phyloP scores from a whole-genome alignment of 495 filamentous ascomycete species.

The Penicilliopsis zonata region DNA sequence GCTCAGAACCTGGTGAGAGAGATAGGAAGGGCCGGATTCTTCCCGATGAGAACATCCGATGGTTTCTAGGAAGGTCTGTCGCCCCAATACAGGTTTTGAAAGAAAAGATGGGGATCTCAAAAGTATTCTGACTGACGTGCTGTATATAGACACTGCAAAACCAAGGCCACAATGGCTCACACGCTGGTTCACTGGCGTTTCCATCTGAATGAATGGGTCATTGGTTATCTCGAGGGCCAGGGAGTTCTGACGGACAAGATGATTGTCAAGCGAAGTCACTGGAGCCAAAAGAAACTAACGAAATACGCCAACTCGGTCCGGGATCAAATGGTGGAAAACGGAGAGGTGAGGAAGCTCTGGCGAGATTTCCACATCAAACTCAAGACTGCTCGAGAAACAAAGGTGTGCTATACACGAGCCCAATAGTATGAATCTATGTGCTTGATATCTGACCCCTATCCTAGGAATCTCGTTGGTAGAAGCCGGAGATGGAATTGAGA shows the following conservation, averaged over 20 bases:
- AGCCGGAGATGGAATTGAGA: no score
- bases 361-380: slow-evolving; percentile 46
- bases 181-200: slow-evolving; percentile 64
- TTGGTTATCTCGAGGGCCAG: slow-evolving; percentile 42
- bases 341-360: slow-evolving; percentile 45
- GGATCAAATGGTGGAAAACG: slow-evolving; percentile 41
- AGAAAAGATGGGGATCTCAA: not conserved
- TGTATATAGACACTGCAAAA: slow-evolving; percentile 42
- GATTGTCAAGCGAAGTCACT: slow-evolving; percentile 40
- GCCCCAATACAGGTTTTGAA: not conserved
- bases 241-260: slow-evolving; percentile 41
- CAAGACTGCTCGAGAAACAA: slow-evolving; percentile 37
- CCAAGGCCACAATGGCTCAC: slow-evolving; percentile 59
- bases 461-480: no score
- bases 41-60: slow-evolving; percentile 20
- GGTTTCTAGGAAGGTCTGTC: slow-evolving; percentile 35
- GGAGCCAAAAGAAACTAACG: slow-evolving; percentile 38
- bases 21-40: slow-evolving; percentile 23
- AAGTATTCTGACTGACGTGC: not conserved
- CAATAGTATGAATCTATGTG: no score
- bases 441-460: no score
- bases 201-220: slow-evolving; percentile 58
- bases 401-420: slow-evolving; percentile 24
- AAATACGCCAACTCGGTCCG: slow-evolving; percentile 45
- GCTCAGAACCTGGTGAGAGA: slow-evolving; percentile 11